Conservation (phyloP, 2,329 filamentous ascomycete genomes). For the Fusarium foetens region DNA sequence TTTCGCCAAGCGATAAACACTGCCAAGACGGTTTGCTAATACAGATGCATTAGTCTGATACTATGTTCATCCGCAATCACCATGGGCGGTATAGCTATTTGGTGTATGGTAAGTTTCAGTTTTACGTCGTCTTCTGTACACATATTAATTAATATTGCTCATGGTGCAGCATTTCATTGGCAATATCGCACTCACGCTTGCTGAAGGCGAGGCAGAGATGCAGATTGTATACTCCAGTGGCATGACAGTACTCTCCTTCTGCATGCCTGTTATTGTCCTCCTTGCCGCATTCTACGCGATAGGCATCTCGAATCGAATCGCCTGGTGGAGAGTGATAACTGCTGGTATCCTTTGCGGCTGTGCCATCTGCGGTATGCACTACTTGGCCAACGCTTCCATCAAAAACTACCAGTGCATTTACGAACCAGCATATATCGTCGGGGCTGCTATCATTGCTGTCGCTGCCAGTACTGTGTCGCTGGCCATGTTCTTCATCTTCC, state of each 20-base stretch:
- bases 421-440: conserved; percentile 66
- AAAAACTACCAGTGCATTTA: conserved; percentile 79
- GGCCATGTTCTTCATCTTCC: conserved; percentile 80
- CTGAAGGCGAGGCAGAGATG: not conserved
- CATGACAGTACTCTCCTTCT: conserved; percentile 13
- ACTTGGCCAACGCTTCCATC: conserved; percentile 83
- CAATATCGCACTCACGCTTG: conserved; percentile 6
- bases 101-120: conserved; percentile 16
- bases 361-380: conserved; percentile 87
- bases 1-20: not conserved
- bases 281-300: conserved; percentile 78
- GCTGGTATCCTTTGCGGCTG: conserved; percentile 77
- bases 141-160: not conserved
- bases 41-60: not conserved
- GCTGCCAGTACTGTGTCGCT: conserved; percentile 76
- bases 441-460: conserved; percentile 76
- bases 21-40: not conserved
- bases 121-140: conserved; percentile 43
- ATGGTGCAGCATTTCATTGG: conserved; percentile 10
- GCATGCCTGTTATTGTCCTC: conserved; percentile 69
- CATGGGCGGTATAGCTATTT: conserved; percentile 24
- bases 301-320: conserved; percentile 67
- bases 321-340: conserved; percentile 66
- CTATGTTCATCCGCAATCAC: conserved; percentile 10
- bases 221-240: conserved; percentile 12